These are phyloP conservation scores for Hypoxylon sp. DNA, from an alignment of 2,329 filamentous ascomycete species.

Conservation along the genomic window DNA sequence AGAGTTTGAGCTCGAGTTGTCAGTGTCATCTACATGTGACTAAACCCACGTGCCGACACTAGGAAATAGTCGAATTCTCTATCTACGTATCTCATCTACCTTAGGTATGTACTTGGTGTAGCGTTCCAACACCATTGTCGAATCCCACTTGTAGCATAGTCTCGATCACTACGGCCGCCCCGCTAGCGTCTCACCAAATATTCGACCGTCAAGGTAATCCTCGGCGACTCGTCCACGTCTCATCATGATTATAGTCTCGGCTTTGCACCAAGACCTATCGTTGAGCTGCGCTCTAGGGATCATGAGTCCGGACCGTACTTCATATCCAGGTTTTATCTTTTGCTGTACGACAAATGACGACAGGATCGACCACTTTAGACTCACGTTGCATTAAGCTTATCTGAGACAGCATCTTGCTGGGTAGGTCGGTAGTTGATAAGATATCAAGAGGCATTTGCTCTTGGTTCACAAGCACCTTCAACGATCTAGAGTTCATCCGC, in stretches of 20 bases:
- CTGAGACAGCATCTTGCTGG: constrained; percentile 38
- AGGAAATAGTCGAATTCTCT: not conserved
- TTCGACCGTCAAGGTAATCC: not conserved
- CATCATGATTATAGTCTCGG: not conserved
- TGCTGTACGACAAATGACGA: constrained; percentile 1
- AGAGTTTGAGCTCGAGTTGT: not conserved
- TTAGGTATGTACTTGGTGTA: not conserved
- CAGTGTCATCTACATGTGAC: not conserved
- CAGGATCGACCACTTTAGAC: constrained; percentile 1
- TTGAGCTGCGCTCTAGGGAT: not conserved
- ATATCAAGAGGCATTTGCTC: constrained; percentile 16
- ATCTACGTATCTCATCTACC: constrained; percentile 2
- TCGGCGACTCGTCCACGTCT: not conserved
- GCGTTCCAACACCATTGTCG: too few species aligned
- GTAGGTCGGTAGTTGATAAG: constrained; percentile 30
- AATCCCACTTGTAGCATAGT: constrained; percentile 13
- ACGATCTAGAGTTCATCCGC: constrained; percentile 29
- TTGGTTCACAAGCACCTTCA: constrained; percentile 6
- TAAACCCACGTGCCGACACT: not conserved
- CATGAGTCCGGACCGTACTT: not conserved
- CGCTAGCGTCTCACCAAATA: not conserved
- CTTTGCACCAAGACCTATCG: constrained; percentile 1
- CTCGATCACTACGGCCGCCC: constrained; percentile 5
- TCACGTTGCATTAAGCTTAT: constrained; percentile 40
- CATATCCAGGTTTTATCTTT: constrained; percentile 1